These are phyloP conservation scores for Rhytidhysteron rufulum DNA, from an alignment of 2,329 filamentous ascomycete genomes.

Conservation along the genomic window DNA sequence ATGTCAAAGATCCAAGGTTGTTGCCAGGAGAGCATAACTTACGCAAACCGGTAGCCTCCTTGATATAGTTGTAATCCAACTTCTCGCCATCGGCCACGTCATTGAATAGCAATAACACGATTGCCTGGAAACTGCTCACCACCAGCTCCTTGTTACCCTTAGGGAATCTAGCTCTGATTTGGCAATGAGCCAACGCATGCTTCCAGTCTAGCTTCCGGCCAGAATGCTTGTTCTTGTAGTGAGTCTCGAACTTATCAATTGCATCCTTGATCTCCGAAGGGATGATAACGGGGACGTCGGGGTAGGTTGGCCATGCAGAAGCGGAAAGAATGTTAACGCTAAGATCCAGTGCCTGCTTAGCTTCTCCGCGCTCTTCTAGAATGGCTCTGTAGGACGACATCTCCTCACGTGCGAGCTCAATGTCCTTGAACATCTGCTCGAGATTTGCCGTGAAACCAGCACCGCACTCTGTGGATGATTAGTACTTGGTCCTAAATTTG, in stretches of 20 bases:
- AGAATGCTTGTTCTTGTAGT: slow-evolving; percentile 87
- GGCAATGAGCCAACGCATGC: slow-evolving; percentile 85
- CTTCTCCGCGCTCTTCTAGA: slow-evolving; percentile 56
- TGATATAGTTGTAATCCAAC: slow-evolving; percentile 72
- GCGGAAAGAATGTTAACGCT: slow-evolving; percentile 88
- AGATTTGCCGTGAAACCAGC: slow-evolving; percentile 93
- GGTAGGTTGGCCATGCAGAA: slow-evolving; percentile 89
- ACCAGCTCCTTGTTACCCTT: slow-evolving; percentile 82
- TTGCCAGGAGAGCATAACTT: slow-evolving; percentile 36
- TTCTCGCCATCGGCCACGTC: slow-evolving; percentile 58
- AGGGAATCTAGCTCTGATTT: slow-evolving; percentile 75
- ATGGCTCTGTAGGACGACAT: slow-evolving; percentile 82
- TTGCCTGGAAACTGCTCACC: slow-evolving; percentile 87
- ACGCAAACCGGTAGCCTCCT: slow-evolving; percentile 69
- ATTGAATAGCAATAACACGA: slow-evolving; percentile 90
- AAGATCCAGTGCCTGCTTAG: slow-evolving; percentile 64
- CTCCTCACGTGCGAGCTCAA: slow-evolving; percentile 88
- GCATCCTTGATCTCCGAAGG: slow-evolving; percentile 72
- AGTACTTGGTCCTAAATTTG: neutral
- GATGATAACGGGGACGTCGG: slow-evolving; percentile 70
- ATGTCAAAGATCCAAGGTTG: too few relatives aligned
- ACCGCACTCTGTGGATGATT: slow-evolving; percentile 66
- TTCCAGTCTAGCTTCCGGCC: slow-evolving; percentile 88
- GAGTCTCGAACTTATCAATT: slow-evolving; percentile 74
- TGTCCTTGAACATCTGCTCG: slow-evolving; percentile 99